phyloP scores from a whole-genome alignment of 2,329 filamentous ascomycete species.

The Colletotrichum falcatum region DNA sequence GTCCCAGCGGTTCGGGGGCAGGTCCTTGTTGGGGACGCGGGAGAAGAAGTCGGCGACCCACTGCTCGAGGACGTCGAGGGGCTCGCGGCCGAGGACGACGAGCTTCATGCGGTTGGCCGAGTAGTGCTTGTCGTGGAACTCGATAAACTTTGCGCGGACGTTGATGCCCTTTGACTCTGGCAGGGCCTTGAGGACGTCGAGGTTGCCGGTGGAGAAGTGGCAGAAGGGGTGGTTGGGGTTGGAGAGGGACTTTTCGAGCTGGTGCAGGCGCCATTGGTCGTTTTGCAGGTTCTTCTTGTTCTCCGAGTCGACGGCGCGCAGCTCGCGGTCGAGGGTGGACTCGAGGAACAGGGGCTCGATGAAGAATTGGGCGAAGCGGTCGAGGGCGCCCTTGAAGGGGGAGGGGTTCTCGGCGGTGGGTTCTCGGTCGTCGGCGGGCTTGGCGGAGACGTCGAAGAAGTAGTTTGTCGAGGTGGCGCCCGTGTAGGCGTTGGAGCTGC shows the following conservation, averaged over 20 bases:
- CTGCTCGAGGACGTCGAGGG: constrained; percentile 82
- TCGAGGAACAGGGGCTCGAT: constrained; percentile 87
- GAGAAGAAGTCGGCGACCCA: constrained; percentile 91
- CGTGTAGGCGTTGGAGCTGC: constrained; percentile 95
- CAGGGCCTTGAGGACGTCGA: constrained; percentile 85
- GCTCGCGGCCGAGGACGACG: constrained; percentile 84
- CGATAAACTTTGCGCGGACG: constrained; percentile 90
- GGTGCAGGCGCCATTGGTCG: constrained; percentile 87
- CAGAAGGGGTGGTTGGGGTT: constrained; percentile 90
- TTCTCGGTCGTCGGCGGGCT: constrained; percentile 71
- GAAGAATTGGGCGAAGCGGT: constrained; percentile 95
- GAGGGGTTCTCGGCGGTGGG: constrained; percentile 68
- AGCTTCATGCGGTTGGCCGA: constrained; percentile 96
- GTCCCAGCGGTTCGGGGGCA: constrained; percentile 70
- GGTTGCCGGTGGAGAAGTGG: constrained; percentile 91
- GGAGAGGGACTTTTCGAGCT: constrained; percentile 88
- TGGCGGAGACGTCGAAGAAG: constrained; percentile 94
- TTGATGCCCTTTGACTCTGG: constrained; percentile 85
- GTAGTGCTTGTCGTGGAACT: constrained; percentile 90
- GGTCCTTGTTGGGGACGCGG: constrained; percentile 82
- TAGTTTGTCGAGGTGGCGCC: constrained; percentile 95
- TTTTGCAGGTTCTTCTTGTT: constrained; percentile 98
- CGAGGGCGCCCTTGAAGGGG: constrained; percentile 81
- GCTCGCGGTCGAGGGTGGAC: constrained; percentile 86
- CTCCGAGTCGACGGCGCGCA: constrained; percentile 91